phyloP scores from a whole-genome alignment of 2,329 filamentous ascomycete genomes.

The Stachybotrys chartarum region DNA sequence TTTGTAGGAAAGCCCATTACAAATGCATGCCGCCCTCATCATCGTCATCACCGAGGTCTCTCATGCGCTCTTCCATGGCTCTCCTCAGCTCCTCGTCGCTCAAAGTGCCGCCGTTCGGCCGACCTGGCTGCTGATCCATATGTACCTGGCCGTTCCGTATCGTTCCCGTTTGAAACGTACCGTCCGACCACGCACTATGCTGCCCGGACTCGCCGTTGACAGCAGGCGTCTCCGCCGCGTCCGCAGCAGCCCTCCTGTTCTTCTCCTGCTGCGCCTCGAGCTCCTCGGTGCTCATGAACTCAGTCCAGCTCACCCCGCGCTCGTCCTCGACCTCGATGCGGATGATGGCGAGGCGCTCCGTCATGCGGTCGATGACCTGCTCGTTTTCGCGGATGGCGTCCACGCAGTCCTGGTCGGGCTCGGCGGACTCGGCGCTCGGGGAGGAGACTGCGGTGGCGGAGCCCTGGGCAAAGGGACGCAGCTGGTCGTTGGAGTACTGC shows the following conservation, averaged over 20 bases:
- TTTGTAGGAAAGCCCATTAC: conserved; percentile 18
- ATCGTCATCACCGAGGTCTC: conserved; percentile 32
- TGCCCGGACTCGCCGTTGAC: conserved; percentile 10
- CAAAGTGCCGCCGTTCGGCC: conserved; percentile 36
- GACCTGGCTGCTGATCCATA: conserved; percentile 27
- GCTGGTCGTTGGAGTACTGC: conserved; percentile 65
- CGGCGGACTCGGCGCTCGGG: conserved; percentile 4
- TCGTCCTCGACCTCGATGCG: conserved; percentile 53
- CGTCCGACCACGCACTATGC: conserved; percentile 50
- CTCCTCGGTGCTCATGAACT: conserved; percentile 45
- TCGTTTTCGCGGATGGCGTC: conserved; percentile 70
- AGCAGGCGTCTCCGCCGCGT: conserved; percentile 3
- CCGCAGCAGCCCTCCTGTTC: conserved; percentile 10
- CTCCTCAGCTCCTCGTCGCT: conserved; percentile 53
- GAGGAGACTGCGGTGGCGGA: conserved; percentile 21
- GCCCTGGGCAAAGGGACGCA: conserved; percentile 59
- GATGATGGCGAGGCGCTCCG: conserved; percentile 56
- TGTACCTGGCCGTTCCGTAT: conserved; percentile 43
- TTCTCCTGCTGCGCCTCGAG: conserved; percentile 23
- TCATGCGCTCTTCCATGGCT: conserved; percentile 48
- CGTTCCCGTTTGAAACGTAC: conserved; percentile 55
- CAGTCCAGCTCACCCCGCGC: conserved; percentile 48
- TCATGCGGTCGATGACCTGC: conserved; percentile 60
- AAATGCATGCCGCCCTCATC: conserved; percentile 56
- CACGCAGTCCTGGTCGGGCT: conserved; percentile 60